These are phyloP conservation scores for Aspergillus fijiensis DNA, from an alignment of 2,329 filamentous ascomycete species.

Conservation along the genomic window DNA sequence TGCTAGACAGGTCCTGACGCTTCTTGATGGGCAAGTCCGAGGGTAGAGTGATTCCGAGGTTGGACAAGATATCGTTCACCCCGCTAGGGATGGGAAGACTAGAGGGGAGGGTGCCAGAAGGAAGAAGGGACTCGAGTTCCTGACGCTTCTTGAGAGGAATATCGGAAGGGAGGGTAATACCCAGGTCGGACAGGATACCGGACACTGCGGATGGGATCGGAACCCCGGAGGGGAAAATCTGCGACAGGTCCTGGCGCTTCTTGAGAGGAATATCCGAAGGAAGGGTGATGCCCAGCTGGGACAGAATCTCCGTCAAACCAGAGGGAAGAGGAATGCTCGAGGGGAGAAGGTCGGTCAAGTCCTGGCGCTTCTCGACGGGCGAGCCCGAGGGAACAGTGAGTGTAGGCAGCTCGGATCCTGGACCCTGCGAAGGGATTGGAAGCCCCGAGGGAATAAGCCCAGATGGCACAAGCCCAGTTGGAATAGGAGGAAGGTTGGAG, in stretches of 20 bases:
- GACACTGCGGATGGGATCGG: background rate
- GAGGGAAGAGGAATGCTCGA: constrained; percentile 23
- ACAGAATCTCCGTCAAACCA: background rate
- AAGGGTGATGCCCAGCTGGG: background rate
- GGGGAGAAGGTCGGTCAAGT: background rate
- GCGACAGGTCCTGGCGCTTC: background rate
- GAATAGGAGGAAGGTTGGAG: background rate
- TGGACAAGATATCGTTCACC: background rate
- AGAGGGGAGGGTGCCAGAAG: background rate
- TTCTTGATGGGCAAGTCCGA: background rate
- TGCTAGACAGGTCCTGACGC: background rate
- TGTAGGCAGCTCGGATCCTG: background rate
- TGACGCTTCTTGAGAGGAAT: background rate
- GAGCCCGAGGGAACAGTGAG: background rate
- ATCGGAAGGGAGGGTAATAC: background rate
- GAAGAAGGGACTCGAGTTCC: background rate
- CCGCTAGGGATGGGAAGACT: background rate
- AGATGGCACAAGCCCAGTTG: background rate
- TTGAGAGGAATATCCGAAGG: background rate
- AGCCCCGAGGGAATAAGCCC: background rate
- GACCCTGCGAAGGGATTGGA: background rate
- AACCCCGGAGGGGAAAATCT: background rate
- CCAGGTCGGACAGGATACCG: background rate
- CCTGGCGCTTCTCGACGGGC: background rate
- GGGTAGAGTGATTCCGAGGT: constrained; percentile 1